Base-by-base conservation (phyloP, 2,329 filamentous ascomycete genomes). In the Ascomycota sp. region DNA sequence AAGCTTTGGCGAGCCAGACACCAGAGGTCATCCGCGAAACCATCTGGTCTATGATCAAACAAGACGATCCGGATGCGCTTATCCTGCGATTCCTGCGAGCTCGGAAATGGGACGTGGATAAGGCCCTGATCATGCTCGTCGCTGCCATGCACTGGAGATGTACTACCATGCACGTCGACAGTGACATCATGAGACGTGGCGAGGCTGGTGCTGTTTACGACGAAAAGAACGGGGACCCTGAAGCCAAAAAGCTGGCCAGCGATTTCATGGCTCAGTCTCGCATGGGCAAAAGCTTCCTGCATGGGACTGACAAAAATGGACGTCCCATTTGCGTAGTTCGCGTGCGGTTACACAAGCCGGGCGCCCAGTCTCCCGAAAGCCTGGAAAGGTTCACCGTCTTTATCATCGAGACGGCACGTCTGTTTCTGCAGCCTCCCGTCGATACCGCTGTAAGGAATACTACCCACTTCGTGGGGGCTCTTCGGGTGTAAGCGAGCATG, bases 31-130 rank as follows among this genome's bases (percentile, higher is more conserved):
- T 98, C 38, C 71, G 83, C 30, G 61, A 64, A 11, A 75, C 83
- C 0, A 78, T 95, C 46, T 95, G 89, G 89, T 67, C 59, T 40
- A 92, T 94, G 82, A 69, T 86, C 34, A 98, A 95, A 59, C 76
- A 89, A 43, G 89, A 98, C 46, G 72, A 95, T 47, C 89, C 89
- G 0, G 89, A 98, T 53, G 77, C 75, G 3, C 59, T 91, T 12
- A 56, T 86, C 11, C 56, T 93, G 33, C 72, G 83, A 25, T 93
- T 92, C 51, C 59, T 93, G 33, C 65, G 83, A 30, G 83, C 83
- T n/a, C 66, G 83, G 27, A 92, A 92, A 54, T 98, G 89, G 89
- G 82, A 98, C 46, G 73, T 93, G 12, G 76, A 93, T 30, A 83
- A 82, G 48, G 89, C 89, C 4, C 63, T 95, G 19, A 67, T 93